Conservation (phyloP, 441 rosid genomes). For the Pelargonium australe region DNA sequence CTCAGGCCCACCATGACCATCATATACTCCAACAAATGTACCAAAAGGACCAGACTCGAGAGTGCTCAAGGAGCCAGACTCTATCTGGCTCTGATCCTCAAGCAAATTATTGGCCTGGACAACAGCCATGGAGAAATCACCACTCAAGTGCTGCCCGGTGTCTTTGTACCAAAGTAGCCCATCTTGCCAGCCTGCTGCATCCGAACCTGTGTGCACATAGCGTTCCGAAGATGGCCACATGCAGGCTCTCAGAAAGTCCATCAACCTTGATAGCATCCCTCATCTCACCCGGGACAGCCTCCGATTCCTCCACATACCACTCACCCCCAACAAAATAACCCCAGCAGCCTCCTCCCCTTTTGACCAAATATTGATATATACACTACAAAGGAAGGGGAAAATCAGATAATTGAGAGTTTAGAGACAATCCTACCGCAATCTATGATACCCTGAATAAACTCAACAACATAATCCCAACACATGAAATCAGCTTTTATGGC, state of each 20-base stretch:
- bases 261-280: slow-evolving; percentile 91
- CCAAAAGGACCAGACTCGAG: slow-evolving; percentile 67
- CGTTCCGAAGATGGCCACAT: slow-evolving; percentile 69
- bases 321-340: slow-evolving; percentile 7
- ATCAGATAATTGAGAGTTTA: background rate
- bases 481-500: slow-evolving; percentile 12
- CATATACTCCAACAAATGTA: slow-evolving; percentile 88
- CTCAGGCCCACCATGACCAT: slow-evolving; percentile 97
- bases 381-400: background rate
- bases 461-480: slow-evolving; percentile 11
- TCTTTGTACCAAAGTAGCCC: slow-evolving; percentile 91
- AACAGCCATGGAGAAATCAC: slow-evolving; percentile 98
- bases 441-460: slow-evolving; percentile 6
- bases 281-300: slow-evolving; percentile 72
- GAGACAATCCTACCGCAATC: slow-evolving; percentile 5
- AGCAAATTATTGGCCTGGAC: slow-evolving; percentile 93
- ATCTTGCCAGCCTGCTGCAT: slow-evolving; percentile 69
- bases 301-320: slow-evolving; percentile 38
- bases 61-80: slow-evolving; percentile 68
- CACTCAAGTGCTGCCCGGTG: slow-evolving; percentile 70
- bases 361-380: background rate
- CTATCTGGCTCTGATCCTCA: slow-evolving; percentile 96
- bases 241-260: slow-evolving; percentile 84
- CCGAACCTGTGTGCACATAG: slow-evolving; percentile 45
- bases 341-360: slow-evolving; percentile 18